These are phyloP conservation scores for Claviceps fusiformis DNA, from an alignment of 2,329 filamentous ascomycete genomes.

Conservation along the genomic window DNA sequence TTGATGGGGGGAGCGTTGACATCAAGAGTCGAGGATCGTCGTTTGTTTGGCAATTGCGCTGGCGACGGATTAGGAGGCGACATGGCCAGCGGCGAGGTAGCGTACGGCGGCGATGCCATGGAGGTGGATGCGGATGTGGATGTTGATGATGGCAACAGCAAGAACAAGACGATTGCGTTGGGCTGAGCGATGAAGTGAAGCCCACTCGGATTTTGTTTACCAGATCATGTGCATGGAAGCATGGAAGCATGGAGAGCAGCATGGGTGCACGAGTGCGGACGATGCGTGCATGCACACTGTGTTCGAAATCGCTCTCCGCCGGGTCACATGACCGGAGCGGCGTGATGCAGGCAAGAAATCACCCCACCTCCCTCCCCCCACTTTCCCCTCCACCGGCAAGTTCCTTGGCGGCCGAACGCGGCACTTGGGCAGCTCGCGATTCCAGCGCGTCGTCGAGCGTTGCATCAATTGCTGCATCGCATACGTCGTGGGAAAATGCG, in stretches of 20 bases:
- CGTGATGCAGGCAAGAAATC: no score
- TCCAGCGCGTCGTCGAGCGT: neutral
- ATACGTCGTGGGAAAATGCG: no score
- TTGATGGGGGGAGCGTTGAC: constrained; percentile 41
- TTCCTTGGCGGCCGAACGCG: neutral
- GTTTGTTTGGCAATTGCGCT: constrained; percentile 41
- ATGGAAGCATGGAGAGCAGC: no score
- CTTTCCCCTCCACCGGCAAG: neutral
- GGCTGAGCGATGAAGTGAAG: neutral
- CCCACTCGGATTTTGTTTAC: neutral
- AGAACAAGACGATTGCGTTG: no score
- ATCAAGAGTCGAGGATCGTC: constrained; percentile 42
- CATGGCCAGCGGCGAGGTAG: constrained; percentile 35
- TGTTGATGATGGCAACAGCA: no score
- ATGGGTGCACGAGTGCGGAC: no score
- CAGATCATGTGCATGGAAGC: no score
- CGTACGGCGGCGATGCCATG: constrained; percentile 45
- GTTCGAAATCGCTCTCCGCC: no score
- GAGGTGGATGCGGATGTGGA: neutral
- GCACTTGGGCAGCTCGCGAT: neutral
- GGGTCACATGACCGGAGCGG: constrained; percentile 2
- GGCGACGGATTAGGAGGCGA: constrained; percentile 42
- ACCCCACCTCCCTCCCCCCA: no score
- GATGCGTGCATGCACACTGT: no score
- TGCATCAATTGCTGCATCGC: no score